Conservation (phyloP, 495 filamentous ascomycete genomes). For the Penicillium chermesinum region DNA sequence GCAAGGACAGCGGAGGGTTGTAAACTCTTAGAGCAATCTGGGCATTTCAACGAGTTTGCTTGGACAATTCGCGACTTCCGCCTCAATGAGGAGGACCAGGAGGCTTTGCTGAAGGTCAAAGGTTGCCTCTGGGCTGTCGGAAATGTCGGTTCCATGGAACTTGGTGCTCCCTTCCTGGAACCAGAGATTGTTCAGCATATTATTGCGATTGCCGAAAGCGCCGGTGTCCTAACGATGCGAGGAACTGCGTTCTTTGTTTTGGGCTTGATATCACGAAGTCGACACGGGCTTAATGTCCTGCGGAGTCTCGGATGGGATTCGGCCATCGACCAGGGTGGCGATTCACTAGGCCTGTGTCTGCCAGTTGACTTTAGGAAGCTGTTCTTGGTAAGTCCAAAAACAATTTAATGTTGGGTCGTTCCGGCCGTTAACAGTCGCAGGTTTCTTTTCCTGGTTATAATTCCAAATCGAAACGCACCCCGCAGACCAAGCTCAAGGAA, state of each 20-base stretch:
- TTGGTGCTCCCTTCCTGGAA: slow-evolving; percentile 86
- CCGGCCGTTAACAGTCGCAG: slow-evolving; percentile 18
- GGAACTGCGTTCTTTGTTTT: slow-evolving; percentile 96
- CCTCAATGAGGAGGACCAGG: slow-evolving; percentile 75
- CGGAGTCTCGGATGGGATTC: slow-evolving; percentile 87
- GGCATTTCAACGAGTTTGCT: slow-evolving; percentile 92
- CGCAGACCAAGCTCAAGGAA: slow-evolving; percentile 38
- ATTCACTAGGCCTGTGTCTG: slow-evolving; percentile 80
- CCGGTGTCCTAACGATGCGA: slow-evolving; percentile 83
- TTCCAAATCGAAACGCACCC: slow-evolving; percentile 32
- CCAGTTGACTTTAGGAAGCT: slow-evolving; percentile 72
- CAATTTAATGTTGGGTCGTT: neutral
- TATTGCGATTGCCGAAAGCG: slow-evolving; percentile 76
- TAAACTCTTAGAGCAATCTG: slow-evolving; percentile 80
- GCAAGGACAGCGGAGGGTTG: slow-evolving; percentile 91
- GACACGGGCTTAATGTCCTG: slow-evolving; percentile 86
- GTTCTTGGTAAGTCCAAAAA: slow-evolving; percentile 55
- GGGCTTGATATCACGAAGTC: slow-evolving; percentile 84
- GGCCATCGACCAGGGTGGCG: slow-evolving; percentile 75
- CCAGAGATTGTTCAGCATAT: slow-evolving; percentile 81
- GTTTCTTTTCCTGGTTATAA: slow-evolving; percentile 36
- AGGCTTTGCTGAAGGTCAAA: slow-evolving; percentile 89
- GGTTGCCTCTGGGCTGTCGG: slow-evolving; percentile 97
- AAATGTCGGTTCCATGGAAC: slow-evolving; percentile 96
- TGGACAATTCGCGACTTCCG: slow-evolving; percentile 79